Base-by-base conservation (phyloP, 176 grass and related monocot species). In the Carex pumila region DNA sequence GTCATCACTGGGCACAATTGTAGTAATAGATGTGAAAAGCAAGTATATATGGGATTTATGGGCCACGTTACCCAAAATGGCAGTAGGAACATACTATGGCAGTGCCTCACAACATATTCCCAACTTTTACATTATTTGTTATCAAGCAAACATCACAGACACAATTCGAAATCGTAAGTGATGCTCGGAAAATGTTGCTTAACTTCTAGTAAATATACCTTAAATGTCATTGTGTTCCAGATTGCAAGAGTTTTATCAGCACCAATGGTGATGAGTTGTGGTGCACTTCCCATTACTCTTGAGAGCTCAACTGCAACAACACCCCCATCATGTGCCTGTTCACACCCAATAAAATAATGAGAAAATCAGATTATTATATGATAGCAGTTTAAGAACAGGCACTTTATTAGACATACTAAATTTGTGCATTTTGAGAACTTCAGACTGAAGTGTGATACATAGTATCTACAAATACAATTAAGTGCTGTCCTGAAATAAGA, bases 161-260 rank as follows among this genome's bases (percentile, higher is more conserved):
- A 43, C 39, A 72, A 72, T 72, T 45, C 69, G 49, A 71, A 71
- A 45, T n/a, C 67, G 45, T 72, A 22, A 12, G 17, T 49, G 69
- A 49, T 72, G 69, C 77, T 45, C 7, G 14, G 13, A 77, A 85
- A 86, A 71, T 71, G 18, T 47, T 72, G 10, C 66, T 70, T 9
- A 64, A n/a, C 19, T 47, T 85, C 74, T 70, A 47, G 56, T 70
- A 30, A 72, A 54, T 64, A 64, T 91, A 94, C 93, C 91, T 95
- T 99, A 79, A 99, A 99, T 79, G 96, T 95, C 61, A 99, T 91
- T 17, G 93, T 99, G 80, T 99, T 93, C 96, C 93, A 99, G 85
- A 99, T 99, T 72, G 91, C 93, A 78, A 99, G 87, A 88, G 96
- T 99, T 94, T 95, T 99, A 84, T 95, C 96, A 85, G 96, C 91